These are phyloP conservation scores for Rosa multiflora DNA, from an alignment of 306 rosid species.

Conservation along the genomic window DNA sequence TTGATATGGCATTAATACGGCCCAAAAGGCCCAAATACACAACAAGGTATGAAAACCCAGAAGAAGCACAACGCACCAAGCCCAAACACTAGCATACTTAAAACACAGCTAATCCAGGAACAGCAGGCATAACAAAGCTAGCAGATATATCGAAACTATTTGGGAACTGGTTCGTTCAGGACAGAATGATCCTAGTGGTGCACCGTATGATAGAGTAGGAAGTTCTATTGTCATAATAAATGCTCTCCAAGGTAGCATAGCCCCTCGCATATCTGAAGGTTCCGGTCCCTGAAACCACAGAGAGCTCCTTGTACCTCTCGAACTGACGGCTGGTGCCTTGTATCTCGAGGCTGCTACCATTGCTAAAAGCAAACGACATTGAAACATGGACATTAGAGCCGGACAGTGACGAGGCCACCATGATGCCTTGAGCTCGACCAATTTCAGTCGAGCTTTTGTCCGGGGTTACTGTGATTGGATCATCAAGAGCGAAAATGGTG, in stretches of 20 bases:
- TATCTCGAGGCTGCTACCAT: constrained; percentile 19
- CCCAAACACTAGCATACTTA: background rate
- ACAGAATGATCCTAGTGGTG: background rate
- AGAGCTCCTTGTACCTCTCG: constrained; percentile 33
- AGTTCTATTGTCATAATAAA: constrained; percentile 27
- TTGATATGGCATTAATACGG: background rate
- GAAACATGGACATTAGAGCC: constrained; percentile 10
- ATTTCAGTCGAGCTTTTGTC: background rate
- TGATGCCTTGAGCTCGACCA: constrained; percentile 20
- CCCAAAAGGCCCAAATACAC: background rate
- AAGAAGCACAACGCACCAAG: background rate
- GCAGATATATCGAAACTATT: background rate
- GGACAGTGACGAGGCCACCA: constrained; percentile 5
- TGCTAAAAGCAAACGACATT: constrained; percentile 9
- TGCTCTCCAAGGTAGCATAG: constrained; percentile 16
- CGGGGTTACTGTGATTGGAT: constrained; percentile 1
- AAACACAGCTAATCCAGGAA: background rate
- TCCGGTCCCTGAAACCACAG: constrained; percentile 53
- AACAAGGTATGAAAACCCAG: background rate
- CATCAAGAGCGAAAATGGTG: constrained; percentile 17
- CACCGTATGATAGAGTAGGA: constrained; percentile 25
- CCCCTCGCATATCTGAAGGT: constrained; percentile 46
- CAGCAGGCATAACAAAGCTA: background rate
- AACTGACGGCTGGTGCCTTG: constrained; percentile 33
- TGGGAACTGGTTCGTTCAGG: background rate